Evolutionary conservation across 768 basidiomycete genomes (phyloP).

Genomic region (Steccherinum ochraceum): DNA sequence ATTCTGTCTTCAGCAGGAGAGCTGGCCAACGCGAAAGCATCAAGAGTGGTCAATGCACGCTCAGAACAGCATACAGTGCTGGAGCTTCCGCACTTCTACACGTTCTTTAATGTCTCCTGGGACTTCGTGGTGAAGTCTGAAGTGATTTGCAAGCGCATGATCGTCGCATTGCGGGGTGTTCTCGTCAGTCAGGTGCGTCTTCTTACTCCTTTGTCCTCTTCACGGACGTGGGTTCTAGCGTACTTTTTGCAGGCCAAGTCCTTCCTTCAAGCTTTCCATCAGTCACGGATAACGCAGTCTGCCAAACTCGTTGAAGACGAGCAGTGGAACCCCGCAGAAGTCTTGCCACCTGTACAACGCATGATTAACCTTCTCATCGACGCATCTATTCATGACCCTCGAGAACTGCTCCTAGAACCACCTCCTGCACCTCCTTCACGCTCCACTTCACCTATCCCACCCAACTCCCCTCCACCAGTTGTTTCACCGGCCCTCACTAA

Average conservation of each 20-base stretch:
- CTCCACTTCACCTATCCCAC: constrained; percentile 15
- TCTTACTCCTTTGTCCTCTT: neutral
- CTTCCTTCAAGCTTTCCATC: constrained; percentile 85
- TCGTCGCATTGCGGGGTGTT: constrained; percentile 84
- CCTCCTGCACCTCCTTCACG: constrained; percentile 14
- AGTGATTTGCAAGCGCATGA: constrained; percentile 81
- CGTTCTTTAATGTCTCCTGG: constrained; percentile 84
- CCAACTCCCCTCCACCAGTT: constrained; percentile 15
- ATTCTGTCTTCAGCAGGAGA: constrained; percentile 78
- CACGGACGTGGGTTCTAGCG: neutral
- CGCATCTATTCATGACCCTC: constrained; percentile 76
- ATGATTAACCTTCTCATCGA: constrained; percentile 71
- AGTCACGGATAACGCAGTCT: constrained; percentile 65
- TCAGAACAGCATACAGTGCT: constrained; percentile 76
- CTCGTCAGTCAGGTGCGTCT: constrained; percentile 68
- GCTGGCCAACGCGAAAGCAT: constrained; percentile 75
- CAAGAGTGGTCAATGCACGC: constrained; percentile 71
- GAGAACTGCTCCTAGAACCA: constrained; percentile 47
- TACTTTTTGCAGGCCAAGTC: constrained; percentile 58
- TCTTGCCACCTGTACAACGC: constrained; percentile 59
- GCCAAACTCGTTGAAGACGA: constrained; percentile 95
- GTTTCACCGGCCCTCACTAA: constrained; percentile 14
- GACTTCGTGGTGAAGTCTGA: constrained; percentile 86
- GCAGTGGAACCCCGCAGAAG: constrained; percentile 82
- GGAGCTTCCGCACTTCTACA: constrained; percentile 66